Evolutionary conservation across 768 basidiomycete genomes (phyloP).

Genomic region (Suillus discolor): DNA sequence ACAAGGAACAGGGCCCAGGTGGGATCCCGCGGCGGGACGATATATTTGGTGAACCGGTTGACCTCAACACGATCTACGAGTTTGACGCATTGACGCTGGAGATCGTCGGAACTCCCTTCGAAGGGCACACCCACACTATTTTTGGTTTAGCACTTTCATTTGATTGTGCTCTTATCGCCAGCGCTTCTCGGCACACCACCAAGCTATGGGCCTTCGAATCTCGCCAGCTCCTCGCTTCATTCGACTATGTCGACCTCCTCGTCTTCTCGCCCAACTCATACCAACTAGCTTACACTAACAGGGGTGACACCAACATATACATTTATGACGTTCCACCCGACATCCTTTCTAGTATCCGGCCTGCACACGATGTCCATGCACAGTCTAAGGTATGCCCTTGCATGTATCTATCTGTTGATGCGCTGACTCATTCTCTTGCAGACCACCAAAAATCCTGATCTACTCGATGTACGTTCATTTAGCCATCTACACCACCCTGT

Average conservation of each 20-base stretch:
- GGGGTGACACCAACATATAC: background rate
- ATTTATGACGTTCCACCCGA: background rate
- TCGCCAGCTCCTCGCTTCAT: background rate
- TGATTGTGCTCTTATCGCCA: background rate
- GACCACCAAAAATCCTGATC: background rate
- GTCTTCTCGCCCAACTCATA: background rate
- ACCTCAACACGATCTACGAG: background rate
- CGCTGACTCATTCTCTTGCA: background rate
- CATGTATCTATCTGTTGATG: background rate
- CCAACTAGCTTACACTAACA: background rate
- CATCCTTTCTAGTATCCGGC: background rate
- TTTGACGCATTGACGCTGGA: background rate
- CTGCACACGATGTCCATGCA: background rate
- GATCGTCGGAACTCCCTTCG: background rate
- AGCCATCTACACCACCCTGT: background rate
- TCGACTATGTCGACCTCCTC: background rate
- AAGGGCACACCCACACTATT: background rate
- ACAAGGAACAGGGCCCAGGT: too few relatives aligned
- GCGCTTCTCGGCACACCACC: background rate
- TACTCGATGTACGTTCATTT: background rate
- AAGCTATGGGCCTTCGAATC: conserved; percentile 4
- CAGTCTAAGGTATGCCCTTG: background rate
- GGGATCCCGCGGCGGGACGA: too few relatives aligned
- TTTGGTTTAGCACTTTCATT: background rate
- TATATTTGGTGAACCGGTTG: too few relatives aligned